phyloP scores from a whole-genome alignment of 2,329 filamentous ascomycete genomes.

The Dactylonectria macrodidyma region DNA sequence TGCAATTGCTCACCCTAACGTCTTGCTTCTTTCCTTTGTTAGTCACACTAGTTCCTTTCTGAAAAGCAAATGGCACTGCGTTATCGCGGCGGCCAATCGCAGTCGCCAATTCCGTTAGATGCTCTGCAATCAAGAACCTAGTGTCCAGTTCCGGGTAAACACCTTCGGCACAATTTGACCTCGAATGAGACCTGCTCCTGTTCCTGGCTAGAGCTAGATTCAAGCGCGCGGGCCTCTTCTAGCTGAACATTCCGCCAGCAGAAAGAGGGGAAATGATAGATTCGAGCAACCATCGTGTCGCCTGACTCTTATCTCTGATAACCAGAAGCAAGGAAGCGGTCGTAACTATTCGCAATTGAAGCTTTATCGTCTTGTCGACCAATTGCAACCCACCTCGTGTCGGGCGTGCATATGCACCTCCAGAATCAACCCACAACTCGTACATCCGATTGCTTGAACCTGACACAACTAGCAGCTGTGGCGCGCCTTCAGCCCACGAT shows the following conservation, averaged over 20 bases:
- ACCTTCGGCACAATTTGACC: neutral
- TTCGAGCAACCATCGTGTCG: neutral
- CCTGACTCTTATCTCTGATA: slow-evolving; percentile 13
- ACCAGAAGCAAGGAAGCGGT: neutral
- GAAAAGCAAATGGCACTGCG: neutral
- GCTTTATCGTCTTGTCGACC: neutral
- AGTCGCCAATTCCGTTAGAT: neutral
- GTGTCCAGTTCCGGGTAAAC: neutral
- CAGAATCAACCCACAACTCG: neutral
- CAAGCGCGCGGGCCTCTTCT: neutral
- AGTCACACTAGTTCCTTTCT: slow-evolving; percentile 9
- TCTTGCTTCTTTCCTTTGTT: neutral
- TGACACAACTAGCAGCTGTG: neutral
- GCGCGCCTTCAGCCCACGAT: neutral
- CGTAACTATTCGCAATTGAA: slow-evolving; percentile 3
- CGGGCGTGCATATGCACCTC: slow-evolving; percentile 12
- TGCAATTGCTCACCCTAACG: neutral
- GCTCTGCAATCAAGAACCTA: neutral
- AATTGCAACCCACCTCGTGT: slow-evolving; percentile 12
- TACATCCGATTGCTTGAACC: slow-evolving; percentile 2
- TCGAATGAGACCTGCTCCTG: neutral
- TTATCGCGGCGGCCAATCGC: neutral
- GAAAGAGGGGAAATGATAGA: neutral
- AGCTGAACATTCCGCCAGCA: no score
- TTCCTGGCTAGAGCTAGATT: neutral